Evolutionary conservation across 192 early-diverging fungal species (phyloP), one percentile per base, ranked within the genome.

Genomic region (Umbelopsis ramanniana): DNA sequence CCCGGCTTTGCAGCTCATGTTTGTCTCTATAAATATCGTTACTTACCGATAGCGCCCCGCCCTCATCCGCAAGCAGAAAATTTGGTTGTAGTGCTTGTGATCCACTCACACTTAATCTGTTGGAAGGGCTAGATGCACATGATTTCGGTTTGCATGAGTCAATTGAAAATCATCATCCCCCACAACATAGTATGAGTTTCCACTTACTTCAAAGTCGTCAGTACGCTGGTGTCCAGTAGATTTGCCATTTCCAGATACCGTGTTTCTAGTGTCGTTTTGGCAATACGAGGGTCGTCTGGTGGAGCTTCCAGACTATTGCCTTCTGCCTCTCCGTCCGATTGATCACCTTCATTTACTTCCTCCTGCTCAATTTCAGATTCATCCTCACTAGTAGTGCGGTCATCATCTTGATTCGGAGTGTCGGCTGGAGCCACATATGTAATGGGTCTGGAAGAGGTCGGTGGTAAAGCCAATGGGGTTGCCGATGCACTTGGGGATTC

Each of bases 241-340:
- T 46, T 37, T 2, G 71, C 54, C 71, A 72, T 72, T 46, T 72
- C 55, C n/a, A 38, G 10, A 72, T 72, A 72, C 14, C 55, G 52
- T 24, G 52, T 72, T 50, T 72, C 71, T 15, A 72, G 26, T 4
- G 22, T 46, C n/a, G 71, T 72, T 45, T 52, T 54, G 9, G 53
- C 69, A 37, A 70, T 54, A 17, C 35, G 50, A 4, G 35, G 48
- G n/a, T 70, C 37, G 6, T 52, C 69, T 14, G 57, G 57, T 63
- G 57, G 57, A 52, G 50, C 47, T 6, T 46, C 43, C 9, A 26
- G 15, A 52, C 6, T 52, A n/a, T 53, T 38, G 2, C 52, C 50
- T 40, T 22, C 45, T 70, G 43, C 69, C 45, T 52, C 22, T 15
- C 35, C 67, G 2, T 50, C 69, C 37, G 48, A 46, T 2, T 24